Percentiles rank a stretch among this genome's conserved stretches.
Conservation (phyloP, 208 protist species). For the Trichomonas gallinae region DNA sequence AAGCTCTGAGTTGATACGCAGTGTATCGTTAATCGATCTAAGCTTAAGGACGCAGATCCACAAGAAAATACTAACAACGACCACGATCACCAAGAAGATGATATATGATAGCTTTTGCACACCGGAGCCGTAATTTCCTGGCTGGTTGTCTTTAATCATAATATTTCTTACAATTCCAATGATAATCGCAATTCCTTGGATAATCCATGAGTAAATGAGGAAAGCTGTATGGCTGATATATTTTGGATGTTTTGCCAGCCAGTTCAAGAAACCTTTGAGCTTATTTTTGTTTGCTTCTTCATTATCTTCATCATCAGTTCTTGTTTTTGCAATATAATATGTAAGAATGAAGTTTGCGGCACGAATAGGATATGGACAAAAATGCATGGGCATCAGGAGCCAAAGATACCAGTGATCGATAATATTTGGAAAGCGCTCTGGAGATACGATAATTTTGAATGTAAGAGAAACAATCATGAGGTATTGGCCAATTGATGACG, state of each 20-base stretch:
- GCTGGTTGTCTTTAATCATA: neutral
- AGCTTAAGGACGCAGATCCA: neutral
- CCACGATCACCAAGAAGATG: neutral
- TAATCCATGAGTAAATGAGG: neutral
- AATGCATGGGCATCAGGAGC: neutral
- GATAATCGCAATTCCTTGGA: neutral
- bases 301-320: neutral
- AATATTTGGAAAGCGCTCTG: neutral
- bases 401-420: neutral
- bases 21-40: neutral
- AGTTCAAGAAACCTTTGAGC: neutral
- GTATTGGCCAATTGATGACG: slow-evolving; percentile 4
- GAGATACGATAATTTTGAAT: neutral
- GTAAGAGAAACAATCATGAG: neutral
- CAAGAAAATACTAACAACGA: neutral
- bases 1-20: neutral
- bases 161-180: neutral
- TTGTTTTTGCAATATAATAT: neutral
- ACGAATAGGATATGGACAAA: neutral
- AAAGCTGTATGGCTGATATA: neutral
- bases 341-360: neutral
- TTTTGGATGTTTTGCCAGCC: neutral
- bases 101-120: neutral
- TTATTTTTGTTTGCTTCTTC: neutral
- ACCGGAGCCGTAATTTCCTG: neutral